A percentile compares a stretch with the other conserved stretches of the same genome.
phyloP scores from a whole-genome alignment of 2,329 filamentous ascomycete species.

The Eurotiales sp. region DNA sequence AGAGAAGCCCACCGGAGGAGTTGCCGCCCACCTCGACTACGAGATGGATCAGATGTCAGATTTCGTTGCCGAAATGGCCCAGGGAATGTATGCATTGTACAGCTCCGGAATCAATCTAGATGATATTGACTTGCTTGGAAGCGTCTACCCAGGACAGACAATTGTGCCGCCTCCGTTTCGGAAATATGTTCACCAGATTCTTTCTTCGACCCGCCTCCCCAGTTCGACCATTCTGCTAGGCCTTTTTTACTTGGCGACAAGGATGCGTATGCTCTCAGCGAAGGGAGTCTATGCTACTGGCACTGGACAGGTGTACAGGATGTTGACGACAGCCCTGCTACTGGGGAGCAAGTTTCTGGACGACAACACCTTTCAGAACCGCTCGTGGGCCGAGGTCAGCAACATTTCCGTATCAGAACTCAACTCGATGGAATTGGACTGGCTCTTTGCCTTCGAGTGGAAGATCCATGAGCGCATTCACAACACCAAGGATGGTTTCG shows the following conservation, averaged over 20 bases:
- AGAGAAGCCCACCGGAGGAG: slow-evolving; percentile 72
- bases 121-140: slow-evolving; percentile 62
- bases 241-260: slow-evolving; percentile 81
- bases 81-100: slow-evolving; percentile 63
- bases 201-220: slow-evolving; percentile 83
- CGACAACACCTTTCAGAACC: slow-evolving; percentile 96
- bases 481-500: slow-evolving; percentile 65
- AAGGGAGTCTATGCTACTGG: slow-evolving; percentile 53
- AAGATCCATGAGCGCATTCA: slow-evolving; percentile 81
- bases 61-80: slow-evolving; percentile 86
- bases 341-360: slow-evolving; percentile 94
- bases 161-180: slow-evolving; percentile 72
- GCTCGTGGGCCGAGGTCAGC: slow-evolving; percentile 93
- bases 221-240: slow-evolving; percentile 88
- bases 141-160: slow-evolving; percentile 59
- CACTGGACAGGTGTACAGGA: slow-evolving; percentile 74
- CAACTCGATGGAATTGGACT: slow-evolving; percentile 81
- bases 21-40: slow-evolving; percentile 91
- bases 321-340: slow-evolving; percentile 79
- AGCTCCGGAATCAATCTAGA: slow-evolving; percentile 53
- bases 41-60: slow-evolving; percentile 95
- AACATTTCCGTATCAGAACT: slow-evolving; percentile 80
- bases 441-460: slow-evolving; percentile 80
- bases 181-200: slow-evolving; percentile 87
- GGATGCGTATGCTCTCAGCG: slow-evolving; percentile 69